Evolutionary conservation across 23 red algal species (phyloP), one percentile per base, ranked within the genome.

Genomic region (Gracilaria vermiculophylla): DNA sequence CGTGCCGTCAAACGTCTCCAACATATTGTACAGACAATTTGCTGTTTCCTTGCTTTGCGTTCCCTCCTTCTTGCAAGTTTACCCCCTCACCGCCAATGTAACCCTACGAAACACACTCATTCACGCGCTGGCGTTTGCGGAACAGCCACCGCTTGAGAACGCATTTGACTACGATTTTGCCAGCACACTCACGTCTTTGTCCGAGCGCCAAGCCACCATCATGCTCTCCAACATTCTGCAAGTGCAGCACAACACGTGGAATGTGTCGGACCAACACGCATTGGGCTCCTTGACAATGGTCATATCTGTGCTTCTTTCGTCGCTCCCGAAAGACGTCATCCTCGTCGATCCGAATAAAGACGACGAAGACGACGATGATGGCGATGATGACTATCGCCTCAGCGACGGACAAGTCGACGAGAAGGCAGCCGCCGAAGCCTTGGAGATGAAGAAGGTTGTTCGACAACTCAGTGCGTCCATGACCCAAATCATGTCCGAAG

Each of bases 151-250:
- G 4, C 28, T 2, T 75, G 35, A 75, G 10, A 0, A 48, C 12
- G 39, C 44, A 7, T 91, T 91, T 53, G 72, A 45, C 23, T 81
- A n/a, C 35, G 47, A 67, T 29, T 53, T 48, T 29, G 31, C 35
- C 4, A 65, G 45, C 31, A 31, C 13, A 15, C 44, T 81, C 2
- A 20, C 6, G 15, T 23, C 48, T 24, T 42, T 80, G 23, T 69
- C 64, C n/a, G 50, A 47, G 2, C 11, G 35, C 32, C 44, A 81
- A 8, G 74, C 62, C 1, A 62, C 76, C 20, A 39, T 81, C n/a
- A 34, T 57, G 36, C 62, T 91, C 8, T 52, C 74, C 45, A 91
- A 91, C 48, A 45, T 91, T 41, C n/a, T 91, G 45, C 50, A 81
- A 19, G 7, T 81, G 24, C 70, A 74, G 2, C 5, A 74, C 40